Evolutionary conservation across 495 filamentous ascomycete genomes (phyloP), one percentile per base, ranked within the genome.

Genomic region (Penicillium goetzii): DNA sequence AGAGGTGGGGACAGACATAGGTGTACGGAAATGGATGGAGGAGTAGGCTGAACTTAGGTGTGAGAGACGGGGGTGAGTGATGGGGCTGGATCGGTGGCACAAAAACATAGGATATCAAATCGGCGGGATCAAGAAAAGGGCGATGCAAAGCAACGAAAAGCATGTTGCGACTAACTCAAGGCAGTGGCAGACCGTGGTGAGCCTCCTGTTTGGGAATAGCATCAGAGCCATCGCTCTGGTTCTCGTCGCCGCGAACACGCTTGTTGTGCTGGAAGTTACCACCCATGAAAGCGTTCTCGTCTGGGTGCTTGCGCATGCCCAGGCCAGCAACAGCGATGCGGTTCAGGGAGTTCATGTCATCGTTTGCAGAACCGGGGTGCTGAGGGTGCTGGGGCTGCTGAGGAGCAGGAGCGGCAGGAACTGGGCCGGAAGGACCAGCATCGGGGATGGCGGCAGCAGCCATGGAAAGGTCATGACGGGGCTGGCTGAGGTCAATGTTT

Each of bases 401-500:
- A 3, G 66, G 47, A 9, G 38, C 68, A 0, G 63, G 19, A 17
- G 55, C 36, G 2, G 56, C 8, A 57, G 64, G 33, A 40, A 71
- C 47, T 55, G 62, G 50, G 32, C 66, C 47, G 11, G 61, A 14
- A n/a, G 56, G 33, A 32, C 64, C 52, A 59, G 61, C 58, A 28
- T 54, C 63, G 28, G 64, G 40, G 8, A 67, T 59, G 21, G 70
- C 64, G 21, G 62, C 62, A 52, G 66, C 57, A 25, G 67, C 67
- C 45, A 73, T 61, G 32, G 62, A 61, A 19, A 80, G 61, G 26
- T 79, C 76, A 7, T 72, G 64, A 11, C 78, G 74, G 0, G 78
- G 73, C 36, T 80, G 77, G 68, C 62, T 78, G 56, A 83, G 64
- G 58, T 88, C 84, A 52, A 89, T 86, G 62, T 86, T 85, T 3